A percentile compares a stretch with the other conserved stretches of the same genome.
Conservation (phyloP, 805 yeast genomes). For the Kodamaea kaohsiungensis region DNA sequence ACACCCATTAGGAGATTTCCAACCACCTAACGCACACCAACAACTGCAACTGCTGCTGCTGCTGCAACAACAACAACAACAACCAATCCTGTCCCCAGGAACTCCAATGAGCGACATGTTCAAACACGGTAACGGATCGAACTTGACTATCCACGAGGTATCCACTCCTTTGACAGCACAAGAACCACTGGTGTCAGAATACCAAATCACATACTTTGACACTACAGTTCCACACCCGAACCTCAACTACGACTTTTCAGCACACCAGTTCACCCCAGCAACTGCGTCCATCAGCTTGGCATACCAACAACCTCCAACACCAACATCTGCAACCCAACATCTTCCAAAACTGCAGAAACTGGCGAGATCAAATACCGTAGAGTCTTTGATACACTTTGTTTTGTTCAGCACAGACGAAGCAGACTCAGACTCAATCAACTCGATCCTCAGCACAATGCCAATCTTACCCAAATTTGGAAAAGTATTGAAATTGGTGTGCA, state of each 20-base stretch:
- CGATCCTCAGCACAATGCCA: slow-evolving; percentile 31
- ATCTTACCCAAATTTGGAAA: slow-evolving; percentile 35
- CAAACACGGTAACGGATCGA: slow-evolving; percentile 18
- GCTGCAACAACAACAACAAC: background rate
- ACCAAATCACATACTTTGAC: slow-evolving; percentile 25
- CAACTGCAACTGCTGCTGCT: background rate
- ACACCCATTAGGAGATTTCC: background rate
- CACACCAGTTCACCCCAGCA: slow-evolving; percentile 25
- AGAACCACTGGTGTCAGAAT: slow-evolving; percentile 8
- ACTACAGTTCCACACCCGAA: slow-evolving; percentile 38
- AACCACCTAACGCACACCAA: background rate
- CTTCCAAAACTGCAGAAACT: background rate
- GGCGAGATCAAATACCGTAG: slow-evolving; percentile 40
- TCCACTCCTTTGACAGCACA: slow-evolving; percentile 7
- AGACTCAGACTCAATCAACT: slow-evolving; percentile 16
- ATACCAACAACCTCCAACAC: slow-evolving; percentile 5
- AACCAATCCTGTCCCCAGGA: background rate
- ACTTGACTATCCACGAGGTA: slow-evolving; percentile 14
- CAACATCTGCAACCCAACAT: background rate
- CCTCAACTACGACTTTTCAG: slow-evolving; percentile 45
- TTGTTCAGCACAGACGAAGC: slow-evolving; percentile 32
- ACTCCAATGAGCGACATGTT: slow-evolving; percentile 15
- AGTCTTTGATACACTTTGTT: slow-evolving; percentile 75
- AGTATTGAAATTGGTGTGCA: slow-evolving; percentile 23
- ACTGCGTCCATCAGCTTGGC: slow-evolving; percentile 12